phyloP scores from a whole-genome alignment of 1,284 basidiomycete genomes.

The Cryptococcus maquisensis region DNA sequence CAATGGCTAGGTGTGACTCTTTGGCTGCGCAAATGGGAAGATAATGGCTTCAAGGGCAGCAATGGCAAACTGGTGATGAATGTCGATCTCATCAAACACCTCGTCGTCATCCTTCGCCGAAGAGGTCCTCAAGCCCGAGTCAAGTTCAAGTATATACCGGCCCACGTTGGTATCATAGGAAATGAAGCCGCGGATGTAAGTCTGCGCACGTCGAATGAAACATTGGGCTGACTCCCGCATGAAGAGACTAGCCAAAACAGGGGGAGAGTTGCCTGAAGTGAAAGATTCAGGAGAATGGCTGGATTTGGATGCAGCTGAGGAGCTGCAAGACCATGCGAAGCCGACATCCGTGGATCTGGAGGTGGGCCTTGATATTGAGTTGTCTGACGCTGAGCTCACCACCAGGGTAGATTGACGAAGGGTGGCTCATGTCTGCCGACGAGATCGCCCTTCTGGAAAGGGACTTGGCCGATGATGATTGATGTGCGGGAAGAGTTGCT shows the following conservation, averaged over 20 bases:
- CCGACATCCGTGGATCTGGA: slow-evolving; percentile 51
- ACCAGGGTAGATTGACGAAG: slow-evolving; percentile 29
- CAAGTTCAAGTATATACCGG: slow-evolving; percentile 44
- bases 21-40: slow-evolving; percentile 46
- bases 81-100: slow-evolving; percentile 46
- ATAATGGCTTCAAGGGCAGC: slow-evolving; percentile 31
- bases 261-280: slow-evolving; percentile 26
- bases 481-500: not conserved
- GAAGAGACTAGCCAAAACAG: slow-evolving; percentile 38
- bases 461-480: slow-evolving; percentile 10
- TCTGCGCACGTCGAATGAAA: not conserved
- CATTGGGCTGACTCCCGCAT: not conserved
- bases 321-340: not conserved
- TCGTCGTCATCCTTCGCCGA: slow-evolving; percentile 40
- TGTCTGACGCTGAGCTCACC: not conserved
- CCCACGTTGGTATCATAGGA: slow-evolving; percentile 40
- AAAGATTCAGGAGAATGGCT: slow-evolving; percentile 37
- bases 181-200: slow-evolving; percentile 48
- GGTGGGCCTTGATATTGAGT: slow-evolving; percentile 11
- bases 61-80: slow-evolving; percentile 38
- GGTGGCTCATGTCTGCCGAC: slow-evolving; percentile 34
- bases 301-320: slow-evolving; percentile 23
- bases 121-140: slow-evolving; percentile 22
- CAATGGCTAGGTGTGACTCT: slow-evolving; percentile 37
- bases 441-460: slow-evolving; percentile 28